Evolutionary conservation across 1,284 basidiomycete genomes (phyloP), one percentile per base, ranked within the genome.

Genomic region (Leucoagaricus sp.): DNA sequence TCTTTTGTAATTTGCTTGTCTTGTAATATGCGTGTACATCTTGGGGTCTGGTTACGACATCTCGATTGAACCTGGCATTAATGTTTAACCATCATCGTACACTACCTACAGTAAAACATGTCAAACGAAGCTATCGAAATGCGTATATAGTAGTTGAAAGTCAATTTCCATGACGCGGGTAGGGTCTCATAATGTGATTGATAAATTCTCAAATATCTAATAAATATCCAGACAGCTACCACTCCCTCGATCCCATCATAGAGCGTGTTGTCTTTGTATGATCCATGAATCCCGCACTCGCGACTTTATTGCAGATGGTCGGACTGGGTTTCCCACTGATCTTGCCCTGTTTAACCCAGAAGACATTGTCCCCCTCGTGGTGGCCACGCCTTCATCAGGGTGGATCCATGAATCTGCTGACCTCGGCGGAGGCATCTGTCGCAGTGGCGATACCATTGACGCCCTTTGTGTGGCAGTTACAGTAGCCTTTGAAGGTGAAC

Each of bases 211-310:
- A n/a, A n/a, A 33, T 33, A 33, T 7, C 12, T 33, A 33, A 33
- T 33, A 33, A 12, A 33, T 33, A 33, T 33, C 31, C n/a, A n/a
- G n/a, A n/a, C n/a, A n/a, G n/a, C n/a, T n/a, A n/a, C 31, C 31
- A 33, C 31, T 33, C 31, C 12, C 31, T 33, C 12, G 38, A 40
- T n/a, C 7, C n/a, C 19, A 36, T 54, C 45, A 46, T 34, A 53
- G 34, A 23, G 19, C 44, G 13, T 40, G 17, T 40, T 23, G 7
- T 31, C 45, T 33, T 21, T 40, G 45, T 21, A 33, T 13, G 9
- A 48, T 40, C 25, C 19, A 54, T 15, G 45, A 54, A 29, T 48
- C 53, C 17, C 53, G 42, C n/a, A 41, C 23, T 5, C 53, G 44
- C 1, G 53, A 15, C 29, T 53, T 53, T 8, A 53, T 19, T 2